Percentiles rank a stretch among this genome's conserved stretches.
Evolutionary conservation across 1,139 yeast genomes (phyloP).

Genomic region (Arxiozyma heterogenica): DNA sequence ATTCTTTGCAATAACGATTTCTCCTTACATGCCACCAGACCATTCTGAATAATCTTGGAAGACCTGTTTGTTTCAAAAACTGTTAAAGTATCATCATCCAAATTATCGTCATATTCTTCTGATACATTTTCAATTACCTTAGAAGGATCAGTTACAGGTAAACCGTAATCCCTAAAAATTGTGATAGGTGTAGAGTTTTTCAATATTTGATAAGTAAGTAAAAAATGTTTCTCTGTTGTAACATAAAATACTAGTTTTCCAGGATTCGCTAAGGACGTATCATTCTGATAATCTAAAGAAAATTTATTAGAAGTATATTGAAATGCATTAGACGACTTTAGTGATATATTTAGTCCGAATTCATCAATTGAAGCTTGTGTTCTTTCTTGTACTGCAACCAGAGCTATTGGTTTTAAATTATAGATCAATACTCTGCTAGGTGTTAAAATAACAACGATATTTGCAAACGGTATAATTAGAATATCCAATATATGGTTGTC

Average conservation of each 20-base stretch:
- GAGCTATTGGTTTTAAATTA: slow-evolving; percentile 33
- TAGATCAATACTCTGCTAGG: slow-evolving; percentile 24
- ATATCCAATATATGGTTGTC: slow-evolving; percentile 15
- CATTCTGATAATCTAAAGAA: neutral
- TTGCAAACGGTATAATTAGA: slow-evolving; percentile 12
- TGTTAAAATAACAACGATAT: slow-evolving; percentile 22
- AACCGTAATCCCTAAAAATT: slow-evolving; percentile 26
- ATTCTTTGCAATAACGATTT: slow-evolving; percentile 28
- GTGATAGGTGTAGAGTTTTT: slow-evolving; percentile 17
- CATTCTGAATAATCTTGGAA: slow-evolving; percentile 40
- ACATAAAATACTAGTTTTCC: slow-evolving; percentile 25
- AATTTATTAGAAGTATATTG: neutral
- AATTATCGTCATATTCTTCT: slow-evolving; percentile 20
- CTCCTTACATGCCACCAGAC: slow-evolving; percentile 34
- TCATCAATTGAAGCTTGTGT: slow-evolving; percentile 32
- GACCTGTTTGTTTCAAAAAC: slow-evolving; percentile 33
- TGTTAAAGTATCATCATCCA: slow-evolving; percentile 35
- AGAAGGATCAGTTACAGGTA: slow-evolving; percentile 16
- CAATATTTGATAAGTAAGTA: slow-evolving; percentile 26
- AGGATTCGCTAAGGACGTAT: slow-evolving; percentile 7
- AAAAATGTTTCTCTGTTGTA: slow-evolving; percentile 22
- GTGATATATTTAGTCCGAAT: slow-evolving; percentile 32
- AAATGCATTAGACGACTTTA: slow-evolving; percentile 19
- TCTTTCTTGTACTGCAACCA: slow-evolving; percentile 36
- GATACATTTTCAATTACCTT: slow-evolving; percentile 13